These are phyloP conservation scores for Herpetomonas tarakana DNA, from an alignment of 208 protist species.

Conservation along the genomic window DNA sequence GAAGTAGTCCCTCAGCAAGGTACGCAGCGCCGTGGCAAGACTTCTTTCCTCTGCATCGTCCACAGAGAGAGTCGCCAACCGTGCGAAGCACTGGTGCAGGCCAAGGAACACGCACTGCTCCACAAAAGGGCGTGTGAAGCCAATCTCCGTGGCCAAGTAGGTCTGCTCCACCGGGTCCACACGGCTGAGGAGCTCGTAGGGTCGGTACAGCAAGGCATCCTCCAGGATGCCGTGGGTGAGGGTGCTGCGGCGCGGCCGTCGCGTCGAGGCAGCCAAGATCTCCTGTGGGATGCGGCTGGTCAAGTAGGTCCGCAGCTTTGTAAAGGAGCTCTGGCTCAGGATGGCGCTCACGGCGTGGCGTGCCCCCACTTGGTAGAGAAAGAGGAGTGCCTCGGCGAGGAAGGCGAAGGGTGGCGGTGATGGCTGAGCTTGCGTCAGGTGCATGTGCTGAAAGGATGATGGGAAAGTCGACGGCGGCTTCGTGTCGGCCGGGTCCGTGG, in stretches of 20 bases:
- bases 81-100: conserved; percentile 15
- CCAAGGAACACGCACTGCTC: conserved; percentile 45
- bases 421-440: not conserved
- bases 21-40: no score
- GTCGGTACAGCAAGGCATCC: conserved; percentile 33
- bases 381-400: conserved; percentile 37
- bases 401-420: not conserved
- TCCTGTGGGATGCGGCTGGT: conserved; percentile 22
- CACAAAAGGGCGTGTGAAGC: conserved; percentile 55
- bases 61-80: not conserved
- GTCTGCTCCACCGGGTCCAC: conserved; percentile 48
- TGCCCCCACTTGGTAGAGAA: conserved; percentile 44
- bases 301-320: conserved; percentile 42
- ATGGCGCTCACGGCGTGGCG: conserved; percentile 22
- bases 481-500: not conserved
- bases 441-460: not conserved
- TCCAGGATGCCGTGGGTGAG: conserved; percentile 22
- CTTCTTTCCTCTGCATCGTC: no score
- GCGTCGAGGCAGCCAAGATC: conserved; percentile 6
- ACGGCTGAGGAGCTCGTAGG: conserved; percentile 35
- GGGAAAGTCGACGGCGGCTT: no score
- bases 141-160: conserved; percentile 70
- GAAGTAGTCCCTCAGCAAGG: not conserved
- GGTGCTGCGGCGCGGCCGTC: conserved; percentile 11
- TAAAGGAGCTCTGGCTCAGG: conserved; percentile 28